A percentile compares a stretch with the other conserved stretches of the same genome.
Evolutionary conservation across 1,284 basidiomycete species (phyloP).

Genomic region (Amylostereum areolatum): DNA sequence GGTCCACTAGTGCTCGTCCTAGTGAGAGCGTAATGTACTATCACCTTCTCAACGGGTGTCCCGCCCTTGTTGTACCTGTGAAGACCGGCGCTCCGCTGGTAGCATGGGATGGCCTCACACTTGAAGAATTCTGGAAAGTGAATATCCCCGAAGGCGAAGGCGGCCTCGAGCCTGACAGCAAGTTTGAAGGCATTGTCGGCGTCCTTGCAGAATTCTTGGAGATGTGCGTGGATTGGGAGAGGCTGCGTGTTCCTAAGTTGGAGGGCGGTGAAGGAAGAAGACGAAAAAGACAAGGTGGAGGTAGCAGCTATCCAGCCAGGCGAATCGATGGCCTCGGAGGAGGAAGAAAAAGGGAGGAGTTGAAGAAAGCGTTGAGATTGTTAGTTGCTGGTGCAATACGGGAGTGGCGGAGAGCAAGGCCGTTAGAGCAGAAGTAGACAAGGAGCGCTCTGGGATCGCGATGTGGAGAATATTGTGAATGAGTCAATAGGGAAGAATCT

Average conservation of each 20-base stretch:
- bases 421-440: slow-evolving; percentile 50
- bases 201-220: slow-evolving; percentile 55
- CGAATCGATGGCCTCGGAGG: slow-evolving; percentile 8
- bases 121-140: slow-evolving; percentile 51
- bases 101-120: slow-evolving; percentile 55
- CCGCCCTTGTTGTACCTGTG: slow-evolving; percentile 52
- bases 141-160: slow-evolving; percentile 35
- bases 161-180: slow-evolving; percentile 22
- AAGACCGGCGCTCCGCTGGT: slow-evolving; percentile 53
- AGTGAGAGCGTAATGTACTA: slow-evolving; percentile 59
- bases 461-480: slow-evolving; percentile 59
- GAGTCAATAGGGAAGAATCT: too few relatives aligned
- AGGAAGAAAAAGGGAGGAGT: slow-evolving; percentile 29
- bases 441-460: slow-evolving; percentile 49
- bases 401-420: slow-evolving; percentile 47
- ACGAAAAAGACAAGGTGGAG: slow-evolving; percentile 16
- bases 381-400: slow-evolving; percentile 49
- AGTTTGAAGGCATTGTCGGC: slow-evolving; percentile 46
- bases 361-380: slow-evolving; percentile 42
- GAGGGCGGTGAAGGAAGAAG: slow-evolving; percentile 16
- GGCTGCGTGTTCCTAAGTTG: slow-evolving; percentile 47
- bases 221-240: slow-evolving; percentile 56
- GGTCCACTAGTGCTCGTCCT: slow-evolving; percentile 53
- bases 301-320: slow-evolving; percentile 12
- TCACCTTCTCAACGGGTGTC: slow-evolving; percentile 54